Evolutionary conservation across 1,284 basidiomycete genomes (phyloP).

Genomic region (Pascua guehoae): DNA sequence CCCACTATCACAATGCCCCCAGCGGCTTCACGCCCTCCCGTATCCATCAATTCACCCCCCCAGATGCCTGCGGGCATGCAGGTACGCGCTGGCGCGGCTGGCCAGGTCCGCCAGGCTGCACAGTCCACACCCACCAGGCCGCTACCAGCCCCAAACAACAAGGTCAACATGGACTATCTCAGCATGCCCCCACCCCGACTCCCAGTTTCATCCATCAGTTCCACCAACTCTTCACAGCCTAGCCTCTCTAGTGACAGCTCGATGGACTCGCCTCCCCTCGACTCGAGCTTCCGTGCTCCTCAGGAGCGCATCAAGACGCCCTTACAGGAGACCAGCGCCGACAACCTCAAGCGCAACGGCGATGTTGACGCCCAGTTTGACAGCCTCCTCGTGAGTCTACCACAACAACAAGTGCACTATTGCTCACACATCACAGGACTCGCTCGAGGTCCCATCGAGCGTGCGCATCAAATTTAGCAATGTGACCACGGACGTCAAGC

Average conservation of each 20-base stretch:
- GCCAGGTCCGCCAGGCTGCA: too few species aligned
- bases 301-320: slow-evolving; percentile 18
- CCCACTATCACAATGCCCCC: slow-evolving; percentile 8
- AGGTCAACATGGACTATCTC: too few species aligned
- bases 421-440: slow-evolving; percentile 26
- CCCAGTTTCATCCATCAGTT: slow-evolving; percentile 9
- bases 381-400: slow-evolving; percentile 31
- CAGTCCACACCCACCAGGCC: too few species aligned
- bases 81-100: slow-evolving; percentile 3
- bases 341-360: slow-evolving; percentile 9
- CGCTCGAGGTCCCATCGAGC: slow-evolving; percentile 37
- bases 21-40: neutral
- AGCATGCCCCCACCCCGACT: slow-evolving; percentile 16
- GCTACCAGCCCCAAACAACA: too few species aligned
- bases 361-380: slow-evolving; percentile 40
- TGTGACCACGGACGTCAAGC: slow-evolving; percentile 41
- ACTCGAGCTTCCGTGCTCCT: neutral
- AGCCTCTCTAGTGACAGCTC: slow-evolving; percentile 10
- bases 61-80: slow-evolving; percentile 4
- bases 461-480: slow-evolving; percentile 42
- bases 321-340: slow-evolving; percentile 12
- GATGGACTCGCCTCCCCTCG: neutral
- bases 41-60: neutral
- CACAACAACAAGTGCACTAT: too few species aligned
- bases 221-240: slow-evolving; percentile 9